These are phyloP conservation scores for Colletotrichum chrysophilum DNA, from an alignment of 2,329 filamentous ascomycete genomes.

Conservation along the genomic window DNA sequence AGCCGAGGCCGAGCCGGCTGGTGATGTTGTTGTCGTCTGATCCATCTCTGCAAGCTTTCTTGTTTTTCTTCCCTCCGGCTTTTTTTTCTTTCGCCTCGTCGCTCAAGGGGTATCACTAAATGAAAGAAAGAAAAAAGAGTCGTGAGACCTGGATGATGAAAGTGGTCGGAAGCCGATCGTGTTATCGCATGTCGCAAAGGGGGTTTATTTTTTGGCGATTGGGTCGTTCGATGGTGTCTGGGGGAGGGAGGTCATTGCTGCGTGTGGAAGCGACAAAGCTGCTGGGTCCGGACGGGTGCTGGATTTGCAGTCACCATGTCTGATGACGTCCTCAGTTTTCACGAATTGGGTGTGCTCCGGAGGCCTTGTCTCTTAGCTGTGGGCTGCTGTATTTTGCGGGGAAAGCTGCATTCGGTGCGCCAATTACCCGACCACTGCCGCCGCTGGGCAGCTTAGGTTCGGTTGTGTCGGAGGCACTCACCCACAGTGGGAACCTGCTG, in stretches of 20 bases:
- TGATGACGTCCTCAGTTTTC: conserved; percentile 22
- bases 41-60: conserved; percentile 17
- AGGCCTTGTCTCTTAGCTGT: neutral
- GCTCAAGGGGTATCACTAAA: conserved; percentile 13
- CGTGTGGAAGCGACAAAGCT: conserved; percentile 11
- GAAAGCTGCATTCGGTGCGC: conserved; percentile 21
- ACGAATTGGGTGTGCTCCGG: conserved; percentile 5
- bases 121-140: neutral
- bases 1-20: conserved; percentile 12
- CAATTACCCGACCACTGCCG: conserved; percentile 13
- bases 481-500: neutral
- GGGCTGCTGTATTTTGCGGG: conserved; percentile 20
- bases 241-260: conserved; percentile 12
- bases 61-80: neutral
- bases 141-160: neutral
- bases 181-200: conserved; percentile 16
- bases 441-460: neutral
- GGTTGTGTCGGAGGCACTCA: neutral
- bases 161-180: neutral
- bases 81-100: neutral
- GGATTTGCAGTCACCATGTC: conserved; percentile 13
- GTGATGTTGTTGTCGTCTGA: conserved; percentile 11
- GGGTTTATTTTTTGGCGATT: neutral
- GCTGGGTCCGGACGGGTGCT: conserved; percentile 10
- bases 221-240: neutral